Conservation (phyloP, 495 filamentous ascomycete species). For the Echria macrotheca region DNA sequence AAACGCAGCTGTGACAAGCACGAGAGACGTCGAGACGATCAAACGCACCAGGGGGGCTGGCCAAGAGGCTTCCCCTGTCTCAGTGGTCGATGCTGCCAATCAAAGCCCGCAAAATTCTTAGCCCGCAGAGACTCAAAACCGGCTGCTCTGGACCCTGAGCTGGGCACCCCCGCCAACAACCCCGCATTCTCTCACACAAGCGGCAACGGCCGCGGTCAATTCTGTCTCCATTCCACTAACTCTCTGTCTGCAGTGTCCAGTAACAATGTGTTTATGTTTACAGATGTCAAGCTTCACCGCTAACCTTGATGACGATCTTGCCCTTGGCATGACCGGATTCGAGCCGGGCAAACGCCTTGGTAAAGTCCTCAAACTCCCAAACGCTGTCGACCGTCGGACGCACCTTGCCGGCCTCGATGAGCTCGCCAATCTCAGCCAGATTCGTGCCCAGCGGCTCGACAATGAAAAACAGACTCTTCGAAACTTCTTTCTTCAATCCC, state of each 20-base stretch:
- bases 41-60: conserved; percentile 19
- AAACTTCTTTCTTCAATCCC: conserved; percentile 22
- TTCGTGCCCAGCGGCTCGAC: conserved; percentile 62
- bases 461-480: conserved; percentile 35
- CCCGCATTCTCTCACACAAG: no score
- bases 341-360: conserved; percentile 59
- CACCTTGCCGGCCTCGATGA: conserved; percentile 58
- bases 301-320: conserved; percentile 57
- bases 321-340: conserved; percentile 58
- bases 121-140: conserved; percentile 20
- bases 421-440: conserved; percentile 49
- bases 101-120: neutral
- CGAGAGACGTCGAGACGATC: conserved; percentile 19
- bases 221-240: neutral
- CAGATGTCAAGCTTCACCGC: conserved; percentile 21
- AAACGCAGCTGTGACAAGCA: conserved; percentile 16
- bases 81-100: conserved; percentile 13
- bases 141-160: conserved; percentile 5
- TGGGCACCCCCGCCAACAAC: conserved; percentile 14
- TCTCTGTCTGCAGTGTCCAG: neutral
- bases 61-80: conserved; percentile 10
- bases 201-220: no score
- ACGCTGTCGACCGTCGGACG: conserved; percentile 55
- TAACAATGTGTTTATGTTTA: no score
- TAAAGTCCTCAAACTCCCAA: conserved; percentile 56